phyloP scores from a whole-genome alignment of 1,139 yeast genomes.

The Saccharomyces uvarum region DNA sequence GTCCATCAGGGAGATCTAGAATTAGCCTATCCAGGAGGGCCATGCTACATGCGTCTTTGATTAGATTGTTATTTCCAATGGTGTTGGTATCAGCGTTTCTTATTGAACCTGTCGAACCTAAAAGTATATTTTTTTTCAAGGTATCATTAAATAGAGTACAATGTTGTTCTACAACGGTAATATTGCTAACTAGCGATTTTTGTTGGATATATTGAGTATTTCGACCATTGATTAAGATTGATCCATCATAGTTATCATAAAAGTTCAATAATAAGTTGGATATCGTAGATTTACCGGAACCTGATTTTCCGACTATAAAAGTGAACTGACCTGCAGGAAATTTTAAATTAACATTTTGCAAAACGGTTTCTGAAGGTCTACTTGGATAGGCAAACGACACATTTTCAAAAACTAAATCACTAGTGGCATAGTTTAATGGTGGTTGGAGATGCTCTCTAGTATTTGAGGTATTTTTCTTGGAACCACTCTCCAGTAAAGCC shows the following conservation, averaged over 20 bases:
- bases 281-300: slow-evolving; percentile 86
- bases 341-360: slow-evolving; percentile 40
- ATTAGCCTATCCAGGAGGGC: slow-evolving; percentile 46
- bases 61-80: slow-evolving; percentile 12
- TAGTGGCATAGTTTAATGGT: slow-evolving; percentile 18
- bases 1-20: slow-evolving; percentile 43
- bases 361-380: slow-evolving; percentile 39
- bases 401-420: slow-evolving; percentile 40
- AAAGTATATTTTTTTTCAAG: slow-evolving; percentile 52
- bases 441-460: slow-evolving; percentile 11
- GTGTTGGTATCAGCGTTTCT: slow-evolving; percentile 21
- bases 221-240: slow-evolving; percentile 48
- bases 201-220: slow-evolving; percentile 39
- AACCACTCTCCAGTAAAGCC: slow-evolving; percentile 8
- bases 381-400: slow-evolving; percentile 58
- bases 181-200: slow-evolving; percentile 51
- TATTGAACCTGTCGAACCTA: slow-evolving; percentile 33
- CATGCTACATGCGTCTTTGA: slow-evolving; percentile 45
- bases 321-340: slow-evolving; percentile 44
- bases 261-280: slow-evolving; percentile 54
- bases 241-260: slow-evolving; percentile 44
- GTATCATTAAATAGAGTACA: slow-evolving; percentile 60
- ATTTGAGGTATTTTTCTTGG: slow-evolving; percentile 4
- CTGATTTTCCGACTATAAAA: slow-evolving; percentile 76
- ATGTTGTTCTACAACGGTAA: slow-evolving; percentile 67